Conservation (phyloP, 208 protist genomes). For the Trypanosoma platydactyli region DNA sequence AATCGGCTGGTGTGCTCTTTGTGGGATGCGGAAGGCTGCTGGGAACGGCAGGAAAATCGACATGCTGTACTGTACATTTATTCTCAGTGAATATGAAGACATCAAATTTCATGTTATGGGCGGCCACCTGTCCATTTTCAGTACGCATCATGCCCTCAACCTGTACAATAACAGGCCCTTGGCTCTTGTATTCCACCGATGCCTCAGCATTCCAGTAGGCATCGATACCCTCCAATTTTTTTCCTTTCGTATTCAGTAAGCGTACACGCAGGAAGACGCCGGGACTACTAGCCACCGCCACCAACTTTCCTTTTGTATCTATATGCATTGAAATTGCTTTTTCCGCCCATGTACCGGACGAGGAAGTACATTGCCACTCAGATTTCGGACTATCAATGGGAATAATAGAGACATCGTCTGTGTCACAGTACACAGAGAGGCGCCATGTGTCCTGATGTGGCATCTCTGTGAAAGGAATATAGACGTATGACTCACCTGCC, state of each 20-base stretch:
- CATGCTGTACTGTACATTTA: slow-evolving; percentile 56
- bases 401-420: slow-evolving; percentile 63
- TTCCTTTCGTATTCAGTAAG: slow-evolving; percentile 51
- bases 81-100: slow-evolving; percentile 80
- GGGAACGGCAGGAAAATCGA: slow-evolving; percentile 70
- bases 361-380: slow-evolving; percentile 73
- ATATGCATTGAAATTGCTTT: slow-evolving; percentile 52
- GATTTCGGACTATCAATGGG: slow-evolving; percentile 42
- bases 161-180: slow-evolving; percentile 51
- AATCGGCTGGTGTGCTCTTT: slow-evolving; percentile 52
- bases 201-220: slow-evolving; percentile 87
- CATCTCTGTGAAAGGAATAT: slow-evolving; percentile 86
- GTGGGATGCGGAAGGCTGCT: slow-evolving; percentile 71
- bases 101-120: slow-evolving; percentile 69
- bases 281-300: slow-evolving; percentile 69
- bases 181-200: slow-evolving; percentile 63
- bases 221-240: slow-evolving; percentile 75
- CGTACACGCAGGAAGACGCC: slow-evolving; percentile 68
- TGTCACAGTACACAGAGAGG: slow-evolving; percentile 88
- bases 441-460: slow-evolving; percentile 78
- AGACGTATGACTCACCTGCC: slow-evolving; percentile 71
- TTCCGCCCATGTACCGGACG: slow-evolving; percentile 57
- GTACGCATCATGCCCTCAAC: slow-evolving; percentile 80
- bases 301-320: slow-evolving; percentile 55
- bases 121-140: slow-evolving; percentile 53